Evolutionary conservation across 2,329 filamentous ascomycete species (phyloP), one percentile per base, ranked within the genome.

Genomic region (Cladosporium halotolerans): DNA sequence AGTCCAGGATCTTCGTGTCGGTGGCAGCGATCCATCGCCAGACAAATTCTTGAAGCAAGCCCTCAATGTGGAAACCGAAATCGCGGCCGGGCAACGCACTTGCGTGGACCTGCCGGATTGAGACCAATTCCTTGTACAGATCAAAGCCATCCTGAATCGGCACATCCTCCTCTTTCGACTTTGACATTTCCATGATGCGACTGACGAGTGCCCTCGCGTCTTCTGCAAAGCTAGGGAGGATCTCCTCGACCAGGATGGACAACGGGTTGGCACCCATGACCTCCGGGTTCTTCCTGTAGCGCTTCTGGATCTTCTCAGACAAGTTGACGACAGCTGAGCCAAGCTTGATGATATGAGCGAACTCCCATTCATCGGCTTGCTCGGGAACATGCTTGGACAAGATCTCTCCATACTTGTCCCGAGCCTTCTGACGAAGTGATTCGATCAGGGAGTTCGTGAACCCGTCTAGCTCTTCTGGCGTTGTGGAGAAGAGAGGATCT

Each of bases 71-170:
- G 68, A 97, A 96, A 4, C 84, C 85, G 68, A 97, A 99, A 1
- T 83, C 81, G 56, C 82, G 76, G 8, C 68, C 78, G 0, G 88
- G 88, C 14, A 96, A 77, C 18, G 83, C 85, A 57, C 88, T 80
- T 7, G 80, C 78, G 68, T 96, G 91, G 23, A 95, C 89, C 33
- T 81, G 79, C 31, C 93, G 85, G 56, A 96, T 89, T 59, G 88
- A 86, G 16, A 92, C 85, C 53, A 99, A 76, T 64, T 95, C 89
- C 63, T 83, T 86, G 73, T 99, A 99, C 14, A 99, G 74, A 61
- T 95, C 88, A 68, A 99, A 97, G 0, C 92, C 93, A 68, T 99
- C 93, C 64, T 96, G 82, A 23, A 97, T 81, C 38, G 87, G 84
- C 45, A 97, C 83, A 62, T 96, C 89, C 52, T 84, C 79, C 11